Evolutionary conservation across 2,329 filamentous ascomycete species (phyloP), one percentile per base, ranked within the genome.

Genomic region (Diplodia sapinea): DNA sequence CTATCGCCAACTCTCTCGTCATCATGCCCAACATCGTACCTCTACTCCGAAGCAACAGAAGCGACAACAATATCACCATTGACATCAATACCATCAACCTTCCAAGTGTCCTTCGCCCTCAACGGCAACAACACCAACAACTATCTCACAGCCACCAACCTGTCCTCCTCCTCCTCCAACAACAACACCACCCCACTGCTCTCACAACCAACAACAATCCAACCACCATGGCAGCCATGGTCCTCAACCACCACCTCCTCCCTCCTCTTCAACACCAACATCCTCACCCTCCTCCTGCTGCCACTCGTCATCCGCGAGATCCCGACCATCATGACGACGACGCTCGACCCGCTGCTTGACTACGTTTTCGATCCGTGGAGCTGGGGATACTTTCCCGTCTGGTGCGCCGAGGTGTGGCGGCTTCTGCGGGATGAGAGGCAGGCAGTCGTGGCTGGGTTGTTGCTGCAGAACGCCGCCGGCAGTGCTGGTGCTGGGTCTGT

Each of bases 341-440:
- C 50, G 4, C 65, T 66, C 3, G 65, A 66, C 55, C 65, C 65
- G 9, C 55, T 66, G 4, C 49, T 66, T 29, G 65, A 66, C 33
- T 59, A 59, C 54, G 52, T 66, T 3, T 57, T 66, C 65, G 65
- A 66, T 23, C 52, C 55, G 40, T 59, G 52, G 54, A 51, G 40
- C 31, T 66, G 65, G 65, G 17, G 43, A 13, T 51, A 51, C 26
- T 66, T 66, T 29, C 65, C 65, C 20, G 65, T 56, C 23, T 66
- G 65, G 65, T 66, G 63, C 63, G 63, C 63, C n/a, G 63, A 66
- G 55, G 52, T 66, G 65, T 66, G 65, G 65, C 26, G 43, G 31
- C 17, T 66, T 55, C 8, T 59, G 20, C 31, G 65, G 31, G 43
- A 59, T 7, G 63, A 66, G 54, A 20, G 47, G 47, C 47, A 40